Base-by-base conservation (phyloP, 2,329 filamentous ascomycete species). In the Lecanicillium sp. region DNA sequence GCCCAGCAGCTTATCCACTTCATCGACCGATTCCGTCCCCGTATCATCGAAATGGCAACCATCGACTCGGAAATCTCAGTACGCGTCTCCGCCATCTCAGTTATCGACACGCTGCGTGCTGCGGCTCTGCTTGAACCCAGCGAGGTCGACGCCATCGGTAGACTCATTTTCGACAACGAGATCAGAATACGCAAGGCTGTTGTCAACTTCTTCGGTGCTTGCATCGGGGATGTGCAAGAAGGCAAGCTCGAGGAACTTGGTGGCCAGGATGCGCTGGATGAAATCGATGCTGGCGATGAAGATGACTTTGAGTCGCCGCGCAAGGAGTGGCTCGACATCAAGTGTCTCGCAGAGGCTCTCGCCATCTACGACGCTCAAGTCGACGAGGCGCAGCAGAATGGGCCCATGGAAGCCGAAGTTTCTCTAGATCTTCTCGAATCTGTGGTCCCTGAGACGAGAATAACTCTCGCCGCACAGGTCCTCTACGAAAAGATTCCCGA, bases 21-120 rank as follows among this genome's bases (percentile, higher is more conserved):
- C 59, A 95, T 94, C 29, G 93, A 97, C 63, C 79, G 90, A 40
- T 98, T 97, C 66, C 79, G 90, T 41, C 75, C 84, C 5, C 83
- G 93, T 23, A 74, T 98, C 32, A 85, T 97, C 21, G 93, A 98
- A 67, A 96, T 98, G 73, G 90, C 90, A 1, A 88, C 86, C 6
- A 80, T 82, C 52, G 93, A 98, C 64, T 79, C 85, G 0, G 93
- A 98, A 56, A 72, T 86, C 12, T 78, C 77, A 44, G 89, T 97
- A 24, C 83, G 93, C 29, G 85, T 89, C 7, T 77, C 83, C 6
- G 85, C 88, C 8, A 86, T 98, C 40, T 81, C 87, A 45, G 77
- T 95, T 33, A 81, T 96, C 15, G 87, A 95, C 55, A 76, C 84
- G 20, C 77, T 98, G 48, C 83, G 91, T 47, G 83, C 89, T 53